Percentiles rank a stretch among this genome's conserved stretches.
Conservation (phyloP, 1,139 yeast genomes). For the Diutina neorugosa region DNA sequence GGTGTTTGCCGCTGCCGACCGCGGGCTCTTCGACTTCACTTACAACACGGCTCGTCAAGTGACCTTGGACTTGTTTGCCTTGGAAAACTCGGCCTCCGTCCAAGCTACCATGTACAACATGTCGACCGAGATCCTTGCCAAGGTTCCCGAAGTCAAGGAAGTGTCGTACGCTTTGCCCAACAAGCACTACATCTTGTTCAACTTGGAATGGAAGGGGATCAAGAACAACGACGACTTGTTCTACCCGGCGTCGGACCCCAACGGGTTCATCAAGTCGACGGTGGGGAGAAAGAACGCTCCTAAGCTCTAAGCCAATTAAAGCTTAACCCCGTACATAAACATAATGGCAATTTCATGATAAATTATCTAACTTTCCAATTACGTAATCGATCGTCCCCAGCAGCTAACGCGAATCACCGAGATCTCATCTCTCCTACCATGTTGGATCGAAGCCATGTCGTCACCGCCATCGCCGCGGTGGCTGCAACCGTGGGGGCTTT, state of each 20-base stretch:
- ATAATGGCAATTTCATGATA: background rate
- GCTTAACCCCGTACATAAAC: too few relatives aligned
- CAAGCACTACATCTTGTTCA: constrained; percentile 76
- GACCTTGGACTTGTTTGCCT: constrained; percentile 70
- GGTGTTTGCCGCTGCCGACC: constrained; percentile 39
- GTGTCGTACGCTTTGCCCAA: constrained; percentile 76
- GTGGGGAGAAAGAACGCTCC: constrained; percentile 46
- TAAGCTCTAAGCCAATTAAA: constrained; percentile 26
- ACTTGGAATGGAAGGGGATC: constrained; percentile 76
- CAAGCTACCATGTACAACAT: constrained; percentile 95
- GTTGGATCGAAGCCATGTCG: background rate
- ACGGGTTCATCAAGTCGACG: constrained; percentile 78
- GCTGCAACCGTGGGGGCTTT: background rate
- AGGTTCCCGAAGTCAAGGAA: constrained; percentile 41
- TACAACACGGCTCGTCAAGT: constrained; percentile 49
- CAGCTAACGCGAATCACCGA: background rate
- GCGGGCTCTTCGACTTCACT: constrained; percentile 54
- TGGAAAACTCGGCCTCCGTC: constrained; percentile 80
- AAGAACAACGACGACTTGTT: constrained; percentile 69
- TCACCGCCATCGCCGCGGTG: background rate
- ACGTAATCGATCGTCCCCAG: background rate
- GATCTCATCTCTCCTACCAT: background rate
- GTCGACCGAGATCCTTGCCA: constrained; percentile 57
- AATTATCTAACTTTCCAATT: background rate
- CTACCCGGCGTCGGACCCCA: constrained; percentile 88